These are phyloP conservation scores for Camellia granthamiana DNA, from an alignment of 148 eudicot genomes.

Conservation along the genomic window DNA sequence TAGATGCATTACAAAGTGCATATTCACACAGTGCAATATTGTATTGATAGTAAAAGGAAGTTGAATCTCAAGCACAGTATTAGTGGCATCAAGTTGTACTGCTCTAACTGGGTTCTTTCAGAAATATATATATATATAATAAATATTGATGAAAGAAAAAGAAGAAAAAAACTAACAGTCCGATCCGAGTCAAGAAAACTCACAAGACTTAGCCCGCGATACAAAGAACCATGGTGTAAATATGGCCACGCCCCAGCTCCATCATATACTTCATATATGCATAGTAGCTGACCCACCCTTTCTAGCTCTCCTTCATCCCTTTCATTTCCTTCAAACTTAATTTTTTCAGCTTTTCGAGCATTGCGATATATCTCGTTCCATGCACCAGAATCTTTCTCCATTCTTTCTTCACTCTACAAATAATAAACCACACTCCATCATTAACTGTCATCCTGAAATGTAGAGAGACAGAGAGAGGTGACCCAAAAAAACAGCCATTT, in stretches of 20 bases:
- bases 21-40: background rate
- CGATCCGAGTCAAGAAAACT: slow-evolving; percentile 30
- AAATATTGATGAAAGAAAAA: background rate
- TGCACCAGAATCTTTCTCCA: slow-evolving; percentile 72
- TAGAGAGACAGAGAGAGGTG: background rate
- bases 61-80: background rate
- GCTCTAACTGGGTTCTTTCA: background rate
- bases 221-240: slow-evolving; percentile 92
- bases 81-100: background rate
- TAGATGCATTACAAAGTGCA: background rate
- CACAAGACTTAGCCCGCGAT: slow-evolving; percentile 97
- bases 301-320: slow-evolving; percentile 98
- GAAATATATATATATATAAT: background rate
- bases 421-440: slow-evolving; percentile 8
- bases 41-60: background rate
- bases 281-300: slow-evolving; percentile 77
- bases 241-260: slow-evolving; percentile 96
- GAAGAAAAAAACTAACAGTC: background rate
- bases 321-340: slow-evolving; percentile 77
- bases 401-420: slow-evolving; percentile 81
- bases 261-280: slow-evolving; percentile 87
- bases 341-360: slow-evolving; percentile 90
- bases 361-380: slow-evolving; percentile 91
- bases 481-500: background rate
- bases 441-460: slow-evolving; percentile 8